Evolutionary conservation across 192 early-diverging fungal species (phyloP).

Genomic region (Coemansia sp.): DNA sequence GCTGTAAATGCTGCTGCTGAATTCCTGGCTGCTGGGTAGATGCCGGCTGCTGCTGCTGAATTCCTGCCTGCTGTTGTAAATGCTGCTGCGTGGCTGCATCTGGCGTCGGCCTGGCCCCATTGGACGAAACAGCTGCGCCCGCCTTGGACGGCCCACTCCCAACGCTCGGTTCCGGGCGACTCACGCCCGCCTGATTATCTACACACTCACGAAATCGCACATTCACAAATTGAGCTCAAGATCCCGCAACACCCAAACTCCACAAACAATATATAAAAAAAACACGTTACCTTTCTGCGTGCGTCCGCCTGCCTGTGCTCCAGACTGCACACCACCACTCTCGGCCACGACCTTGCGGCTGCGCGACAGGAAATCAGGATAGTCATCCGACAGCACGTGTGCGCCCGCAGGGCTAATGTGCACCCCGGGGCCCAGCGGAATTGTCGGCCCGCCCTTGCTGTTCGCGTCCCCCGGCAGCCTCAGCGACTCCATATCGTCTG

Average conservation of each 20-base stretch:
- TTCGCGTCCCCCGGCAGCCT: background rate
- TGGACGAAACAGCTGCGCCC: background rate
- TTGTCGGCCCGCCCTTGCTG: conserved; percentile 5
- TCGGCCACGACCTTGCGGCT: conserved; percentile 27
- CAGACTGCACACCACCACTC: background rate
- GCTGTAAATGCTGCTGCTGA: background rate
- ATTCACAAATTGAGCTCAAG: background rate
- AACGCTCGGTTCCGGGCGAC: conserved; percentile 3
- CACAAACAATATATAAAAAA: background rate
- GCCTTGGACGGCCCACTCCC: background rate
- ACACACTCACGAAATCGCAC: conserved; percentile 4
- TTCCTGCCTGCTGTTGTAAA: no score
- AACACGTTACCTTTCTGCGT: no score
- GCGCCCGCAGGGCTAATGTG: conserved; percentile 34
- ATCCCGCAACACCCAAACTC: background rate
- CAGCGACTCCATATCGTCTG: conserved; percentile 16
- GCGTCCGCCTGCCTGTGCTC: no score
- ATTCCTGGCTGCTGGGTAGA: background rate
- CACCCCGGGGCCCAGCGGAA: conserved; percentile 39
- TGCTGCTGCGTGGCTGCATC: background rate
- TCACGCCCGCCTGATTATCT: conserved; percentile 10
- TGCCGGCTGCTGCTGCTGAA: no score
- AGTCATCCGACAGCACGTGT: conserved; percentile 27
- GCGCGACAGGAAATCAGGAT: conserved; percentile 25
- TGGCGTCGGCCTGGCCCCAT: background rate